A percentile compares a stretch with the other conserved stretches of the same genome.
phyloP scores from a whole-genome alignment of 2,329 filamentous ascomycete species.

The Ophiostoma ulmi region DNA sequence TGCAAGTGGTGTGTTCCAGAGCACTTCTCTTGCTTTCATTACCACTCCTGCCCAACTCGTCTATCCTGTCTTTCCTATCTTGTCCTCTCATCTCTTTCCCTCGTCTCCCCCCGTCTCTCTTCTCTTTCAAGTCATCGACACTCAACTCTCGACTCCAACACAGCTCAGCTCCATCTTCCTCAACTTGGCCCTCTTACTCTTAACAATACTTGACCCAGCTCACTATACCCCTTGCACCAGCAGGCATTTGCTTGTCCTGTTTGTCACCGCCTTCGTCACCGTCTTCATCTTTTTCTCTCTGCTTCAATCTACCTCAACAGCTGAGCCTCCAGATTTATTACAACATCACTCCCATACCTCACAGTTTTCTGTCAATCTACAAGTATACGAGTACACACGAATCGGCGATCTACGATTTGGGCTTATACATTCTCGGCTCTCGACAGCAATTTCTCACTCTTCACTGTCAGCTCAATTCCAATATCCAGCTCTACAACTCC shows the following conservation, averaged over 20 bases:
- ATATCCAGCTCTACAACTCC: not conserved
- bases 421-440: not conserved
- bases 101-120: constrained; percentile 2
- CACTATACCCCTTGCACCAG: constrained; percentile 2
- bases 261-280: not conserved
- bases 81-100: not conserved
- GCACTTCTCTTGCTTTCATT: constrained; percentile 7
- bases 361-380: not conserved
- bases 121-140: not conserved
- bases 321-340: not conserved
- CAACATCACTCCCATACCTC: not conserved
- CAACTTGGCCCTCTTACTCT: not conserved
- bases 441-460: not conserved
- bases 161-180: not conserved
- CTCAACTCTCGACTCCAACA: not conserved
- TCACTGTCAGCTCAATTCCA: not conserved
- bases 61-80: not conserved
- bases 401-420: not conserved
- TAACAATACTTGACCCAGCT: not conserved
- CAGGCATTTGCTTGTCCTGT: constrained; percentile 30
- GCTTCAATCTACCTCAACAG: not conserved
- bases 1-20: constrained; percentile 15
- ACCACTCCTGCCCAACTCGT: constrained; percentile 1
- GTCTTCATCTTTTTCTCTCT: not conserved
- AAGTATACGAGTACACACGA: not conserved